phyloP scores from a whole-genome alignment of 345 rosid species.

The Populus davidiana region DNA sequence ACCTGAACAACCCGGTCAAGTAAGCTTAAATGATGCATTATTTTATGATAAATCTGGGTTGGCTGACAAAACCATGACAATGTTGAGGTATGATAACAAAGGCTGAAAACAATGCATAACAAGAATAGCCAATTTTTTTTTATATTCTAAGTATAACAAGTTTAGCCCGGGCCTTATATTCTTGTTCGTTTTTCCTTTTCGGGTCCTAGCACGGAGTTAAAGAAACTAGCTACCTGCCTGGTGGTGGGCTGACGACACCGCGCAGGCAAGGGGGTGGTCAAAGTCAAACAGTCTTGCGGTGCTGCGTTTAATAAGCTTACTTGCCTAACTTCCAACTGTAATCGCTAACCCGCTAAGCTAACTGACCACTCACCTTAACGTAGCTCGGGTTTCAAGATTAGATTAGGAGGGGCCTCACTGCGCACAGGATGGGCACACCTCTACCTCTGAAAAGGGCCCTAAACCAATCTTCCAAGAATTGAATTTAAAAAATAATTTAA shows the following conservation, averaged over 20 bases:
- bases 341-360: not conserved
- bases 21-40: too few species aligned
- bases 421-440: not conserved
- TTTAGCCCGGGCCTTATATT: too few species aligned
- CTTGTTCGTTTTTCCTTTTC: too few species aligned
- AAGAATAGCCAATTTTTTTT: not conserved
- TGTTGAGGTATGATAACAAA: too few species aligned
- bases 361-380: not conserved
- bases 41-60: too few species aligned
- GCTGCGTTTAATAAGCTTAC: not conserved
- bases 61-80: too few species aligned
- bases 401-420: not conserved
- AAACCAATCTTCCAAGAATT: not conserved
- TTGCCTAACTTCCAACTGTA: not conserved
- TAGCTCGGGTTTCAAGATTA: not conserved
- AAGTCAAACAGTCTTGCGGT: too few species aligned
- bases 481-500: too few species aligned
- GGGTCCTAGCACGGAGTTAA: not conserved
- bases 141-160: too few species aligned
- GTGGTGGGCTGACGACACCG: not conserved
- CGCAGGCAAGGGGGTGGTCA: too few species aligned
- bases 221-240: not conserved
- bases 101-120: not conserved
- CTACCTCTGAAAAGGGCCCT: too few species aligned
- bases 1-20: too few species aligned